Evolutionary conservation across 768 basidiomycete species (phyloP), one percentile per base, ranked within the genome.

Genomic region (Boletus subparvulus): DNA sequence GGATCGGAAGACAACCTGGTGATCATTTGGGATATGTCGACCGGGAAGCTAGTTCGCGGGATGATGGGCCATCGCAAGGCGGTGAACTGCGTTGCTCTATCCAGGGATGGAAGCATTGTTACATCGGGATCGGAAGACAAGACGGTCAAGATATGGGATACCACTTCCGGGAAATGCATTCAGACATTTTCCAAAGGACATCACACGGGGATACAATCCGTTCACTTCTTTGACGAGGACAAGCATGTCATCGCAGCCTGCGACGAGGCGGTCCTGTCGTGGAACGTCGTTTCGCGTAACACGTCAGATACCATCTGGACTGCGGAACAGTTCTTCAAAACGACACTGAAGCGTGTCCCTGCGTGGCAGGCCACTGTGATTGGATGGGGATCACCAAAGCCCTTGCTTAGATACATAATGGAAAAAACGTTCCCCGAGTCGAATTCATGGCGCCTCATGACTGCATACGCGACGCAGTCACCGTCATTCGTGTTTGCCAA

Each of bases 91-190:
- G 43, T 70, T 21, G 54, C 57, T 10, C 40, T 70, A 13, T 70
- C 69, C 11, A 28, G 26, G 17, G 49, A 68, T 52, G 64, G 66
- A 17, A 26, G 3, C n/a, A 40, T 41, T 2, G 1, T 65, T 5
- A 66, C 55, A 9, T 64, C 69, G 2, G 66, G 67, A 24, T 71
- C 67, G 3, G 50, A 63, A 33, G 69, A 70, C 48, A 60, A 60
- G 32, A 63, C 65, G 0, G 28, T 67, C 28, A 67, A 66, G 30
- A 46, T 69, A 30, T 70, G 69, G 69, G 60, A 66, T n/a, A 37
- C 43, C 10, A 16, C 6, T 2, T 53, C 64, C 0, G 68, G 69
- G n/a, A 55, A 56, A 36, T 65, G 62, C 13, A 49, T 47, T 0
- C 43, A 28, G 6, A 59, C 65, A 1, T 36, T 65, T 12, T 60